phyloP scores from a whole-genome alignment of 768 basidiomycete genomes.

The Lentinula sp. region DNA sequence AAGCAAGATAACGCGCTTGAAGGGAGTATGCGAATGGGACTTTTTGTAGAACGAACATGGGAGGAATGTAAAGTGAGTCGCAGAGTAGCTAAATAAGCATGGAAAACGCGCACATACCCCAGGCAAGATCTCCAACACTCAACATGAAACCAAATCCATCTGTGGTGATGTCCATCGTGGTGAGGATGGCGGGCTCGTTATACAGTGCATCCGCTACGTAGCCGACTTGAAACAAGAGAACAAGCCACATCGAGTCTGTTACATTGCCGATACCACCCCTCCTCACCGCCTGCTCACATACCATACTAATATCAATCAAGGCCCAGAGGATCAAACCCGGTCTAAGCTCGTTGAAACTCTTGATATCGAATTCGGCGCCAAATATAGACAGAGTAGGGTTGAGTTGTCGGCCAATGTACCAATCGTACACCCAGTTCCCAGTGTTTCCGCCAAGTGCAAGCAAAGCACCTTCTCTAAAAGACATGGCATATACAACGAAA shows the following conservation, averaged over 20 bases:
- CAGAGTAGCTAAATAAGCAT: too few relatives aligned
- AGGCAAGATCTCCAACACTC: conserved; percentile 82
- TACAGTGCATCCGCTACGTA: conserved; percentile 86
- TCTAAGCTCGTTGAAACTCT: conserved; percentile 78
- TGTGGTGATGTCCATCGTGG: conserved; percentile 95
- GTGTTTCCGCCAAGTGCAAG: conserved; percentile 92
- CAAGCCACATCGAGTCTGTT: conserved; percentile 91
- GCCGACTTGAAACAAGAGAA: conserved; percentile 77
- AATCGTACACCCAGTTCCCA: conserved; percentile 85
- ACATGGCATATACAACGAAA: conserved; percentile 59
- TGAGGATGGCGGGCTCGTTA: conserved; percentile 90
- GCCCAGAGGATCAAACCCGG: conserved; percentile 92
- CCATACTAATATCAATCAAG: conserved; percentile 84
- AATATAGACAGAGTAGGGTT: conserved; percentile 72
- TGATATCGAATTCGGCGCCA: conserved; percentile 46
- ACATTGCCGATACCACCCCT: conserved; percentile 57
- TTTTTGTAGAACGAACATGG: neutral
- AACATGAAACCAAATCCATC: conserved; percentile 99
- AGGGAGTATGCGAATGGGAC: conserved; percentile 90
- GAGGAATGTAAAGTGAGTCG: neutral
- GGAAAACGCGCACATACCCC: conserved; percentile 32
- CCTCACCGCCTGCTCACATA: conserved; percentile 83
- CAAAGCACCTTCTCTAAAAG: conserved; percentile 64
- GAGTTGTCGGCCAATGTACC: conserved; percentile 91
- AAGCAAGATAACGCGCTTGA: conserved; percentile 94